Evolutionary conservation across 371 early-diverging fungal species (phyloP).

Genomic region (Dipsacomyces acuminosporus): DNA sequence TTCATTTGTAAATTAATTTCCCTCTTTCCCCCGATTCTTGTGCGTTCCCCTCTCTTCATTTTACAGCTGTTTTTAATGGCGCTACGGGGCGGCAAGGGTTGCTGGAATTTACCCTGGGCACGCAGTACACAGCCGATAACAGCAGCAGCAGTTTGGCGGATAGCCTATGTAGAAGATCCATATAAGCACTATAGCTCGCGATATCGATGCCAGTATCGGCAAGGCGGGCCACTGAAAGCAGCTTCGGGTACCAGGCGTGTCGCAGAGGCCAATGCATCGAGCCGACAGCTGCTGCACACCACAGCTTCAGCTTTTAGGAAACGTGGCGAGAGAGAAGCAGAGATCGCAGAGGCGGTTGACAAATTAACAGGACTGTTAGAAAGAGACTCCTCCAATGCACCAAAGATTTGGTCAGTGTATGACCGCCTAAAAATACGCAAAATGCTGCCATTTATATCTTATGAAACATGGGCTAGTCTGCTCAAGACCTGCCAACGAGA

Average conservation of each 20-base stretch:
- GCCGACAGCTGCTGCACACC: not conserved
- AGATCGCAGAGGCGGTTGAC: slow-evolving; percentile 12
- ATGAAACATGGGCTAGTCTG: slow-evolving; percentile 26
- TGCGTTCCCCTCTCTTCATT: not conserved
- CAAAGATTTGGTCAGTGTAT: slow-evolving; percentile 28
- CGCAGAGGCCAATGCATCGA: no score
- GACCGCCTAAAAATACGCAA: slow-evolving; percentile 33
- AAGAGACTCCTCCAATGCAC: slow-evolving; percentile 1
- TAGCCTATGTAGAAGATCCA: not conserved
- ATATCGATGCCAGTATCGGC: not conserved
- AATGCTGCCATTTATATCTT: slow-evolving; percentile 25
- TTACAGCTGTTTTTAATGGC: not conserved
- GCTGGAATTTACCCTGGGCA: not conserved
- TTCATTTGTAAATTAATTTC: not conserved
- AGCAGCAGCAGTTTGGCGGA: not conserved
- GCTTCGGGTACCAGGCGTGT: no score
- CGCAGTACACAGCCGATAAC: not conserved
- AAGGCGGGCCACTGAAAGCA: no score
- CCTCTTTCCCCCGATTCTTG: not conserved
- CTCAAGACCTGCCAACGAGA: slow-evolving; percentile 27
- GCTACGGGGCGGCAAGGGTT: not conserved
- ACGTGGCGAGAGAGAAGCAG: slow-evolving; percentile 1
- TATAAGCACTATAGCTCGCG: not conserved
- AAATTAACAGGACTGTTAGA: slow-evolving; percentile 13
- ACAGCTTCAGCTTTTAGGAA: not conserved